phyloP scores from a whole-genome alignment of 1,284 basidiomycete genomes.

The Pseudozyma hubeiensis region DNA sequence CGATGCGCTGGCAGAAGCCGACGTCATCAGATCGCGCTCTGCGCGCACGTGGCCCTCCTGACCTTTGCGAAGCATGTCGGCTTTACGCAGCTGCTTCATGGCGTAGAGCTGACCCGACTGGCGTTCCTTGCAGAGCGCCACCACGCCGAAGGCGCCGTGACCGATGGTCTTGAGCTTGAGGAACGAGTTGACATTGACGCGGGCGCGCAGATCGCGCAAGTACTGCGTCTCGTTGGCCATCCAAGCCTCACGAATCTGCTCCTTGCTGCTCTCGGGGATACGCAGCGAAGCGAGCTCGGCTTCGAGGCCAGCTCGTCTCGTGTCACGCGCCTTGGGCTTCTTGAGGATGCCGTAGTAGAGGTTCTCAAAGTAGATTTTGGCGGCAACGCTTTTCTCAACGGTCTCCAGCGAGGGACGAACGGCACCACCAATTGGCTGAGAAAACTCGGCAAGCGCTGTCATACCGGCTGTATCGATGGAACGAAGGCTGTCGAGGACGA shows the following conservation, averaged over 20 bases:
- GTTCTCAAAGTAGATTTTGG: conserved; percentile 95
- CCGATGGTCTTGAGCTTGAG: conserved; percentile 93
- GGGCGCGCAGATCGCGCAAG: conserved; percentile 82
- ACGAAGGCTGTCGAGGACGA: conserved; percentile 49
- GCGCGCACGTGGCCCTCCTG: conserved; percentile 96
- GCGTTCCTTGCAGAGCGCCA: conserved; percentile 87
- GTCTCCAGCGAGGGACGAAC: conserved; percentile 78
- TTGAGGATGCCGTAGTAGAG: conserved; percentile 78
- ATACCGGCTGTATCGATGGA: conserved; percentile 46
- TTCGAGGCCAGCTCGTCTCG: conserved; percentile 85
- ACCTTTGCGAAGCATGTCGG: conserved; percentile 96
- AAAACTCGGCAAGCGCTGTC: conserved; percentile 31
- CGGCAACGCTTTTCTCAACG: conserved; percentile 89
- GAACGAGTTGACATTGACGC: conserved; percentile 86
- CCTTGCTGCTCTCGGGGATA: conserved; percentile 78
- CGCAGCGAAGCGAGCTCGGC: conserved; percentile 82
- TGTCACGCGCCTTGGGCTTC: conserved; percentile 84
- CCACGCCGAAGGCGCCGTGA: conserved; percentile 97
- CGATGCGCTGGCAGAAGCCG: conserved; percentile 70
- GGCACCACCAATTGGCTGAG: conserved; percentile 35
- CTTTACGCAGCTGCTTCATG: conserved; percentile 96
- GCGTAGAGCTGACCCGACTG: conserved; percentile 84
- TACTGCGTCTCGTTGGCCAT: conserved; percentile 87
- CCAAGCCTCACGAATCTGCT: conserved; percentile 80
- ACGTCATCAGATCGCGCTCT: conserved; percentile 86